Evolutionary conservation across 352 stramenopile genomes (phyloP).

Genomic region (Pythium aphanidermatum): DNA sequence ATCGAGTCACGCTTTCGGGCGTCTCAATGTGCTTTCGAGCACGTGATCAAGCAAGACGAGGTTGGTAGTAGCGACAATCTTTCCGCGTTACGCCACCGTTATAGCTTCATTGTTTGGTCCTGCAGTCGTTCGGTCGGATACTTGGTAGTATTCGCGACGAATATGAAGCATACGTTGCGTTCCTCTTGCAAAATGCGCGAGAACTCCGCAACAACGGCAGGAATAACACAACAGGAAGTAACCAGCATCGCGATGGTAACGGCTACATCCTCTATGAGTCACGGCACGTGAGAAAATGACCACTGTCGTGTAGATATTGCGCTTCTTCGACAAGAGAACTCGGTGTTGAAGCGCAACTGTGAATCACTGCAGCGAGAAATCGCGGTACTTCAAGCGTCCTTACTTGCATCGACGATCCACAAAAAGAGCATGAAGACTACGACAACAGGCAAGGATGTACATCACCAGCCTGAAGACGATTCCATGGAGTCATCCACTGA

Average conservation of each 20-base stretch:
- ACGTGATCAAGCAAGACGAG: slow-evolving; percentile 53
- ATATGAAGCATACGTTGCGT: slow-evolving; percentile 45
- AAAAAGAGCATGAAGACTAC: neutral
- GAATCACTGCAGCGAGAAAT: slow-evolving; percentile 46
- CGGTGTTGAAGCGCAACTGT: slow-evolving; percentile 40
- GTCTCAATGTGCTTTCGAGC: slow-evolving; percentile 43
- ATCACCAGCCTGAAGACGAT: slow-evolving; percentile 7
- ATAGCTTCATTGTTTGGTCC: neutral
- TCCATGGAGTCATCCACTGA: too few species aligned
- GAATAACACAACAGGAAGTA: slow-evolving; percentile 16
- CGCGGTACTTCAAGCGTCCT: slow-evolving; percentile 31
- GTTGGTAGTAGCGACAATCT: slow-evolving; percentile 22
- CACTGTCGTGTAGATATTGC: slow-evolving; percentile 43
- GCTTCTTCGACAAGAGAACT: slow-evolving; percentile 49
- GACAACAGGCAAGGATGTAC: neutral
- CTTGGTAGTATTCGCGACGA: slow-evolving; percentile 57
- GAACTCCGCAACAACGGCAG: neutral
- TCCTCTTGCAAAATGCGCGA: slow-evolving; percentile 18
- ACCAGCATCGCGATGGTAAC: too few species aligned
- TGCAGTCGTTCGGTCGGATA: slow-evolving; percentile 45
- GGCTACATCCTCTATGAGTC: too few species aligned
- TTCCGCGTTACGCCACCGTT: neutral
- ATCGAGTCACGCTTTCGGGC: slow-evolving; percentile 37
- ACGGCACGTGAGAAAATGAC: too few species aligned
- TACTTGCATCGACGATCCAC: slow-evolving; percentile 12